Percentiles rank a stretch among this genome's conserved stretches.
Evolutionary conservation across 805 yeast species (phyloP).

Genomic region (Zygosaccharomyces siamensis): DNA sequence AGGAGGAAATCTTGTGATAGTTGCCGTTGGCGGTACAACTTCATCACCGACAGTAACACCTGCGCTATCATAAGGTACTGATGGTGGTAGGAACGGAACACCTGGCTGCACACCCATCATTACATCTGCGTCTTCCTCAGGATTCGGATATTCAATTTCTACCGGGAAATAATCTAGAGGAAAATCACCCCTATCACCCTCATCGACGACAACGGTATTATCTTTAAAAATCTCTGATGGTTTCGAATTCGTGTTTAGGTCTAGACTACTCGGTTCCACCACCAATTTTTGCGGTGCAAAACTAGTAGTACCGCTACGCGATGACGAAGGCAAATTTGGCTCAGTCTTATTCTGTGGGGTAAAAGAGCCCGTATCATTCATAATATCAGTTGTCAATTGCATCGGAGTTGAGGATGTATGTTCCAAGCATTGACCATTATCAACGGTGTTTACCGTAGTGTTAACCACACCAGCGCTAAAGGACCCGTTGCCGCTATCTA

Average conservation of each 20-base stretch:
- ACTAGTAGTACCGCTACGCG: constrained; percentile 8
- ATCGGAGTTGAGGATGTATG: constrained; percentile 2
- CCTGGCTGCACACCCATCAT: constrained; percentile 9
- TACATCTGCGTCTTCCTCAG: constrained; percentile 14
- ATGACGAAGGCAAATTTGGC: constrained; percentile 2
- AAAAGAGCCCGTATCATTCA: constrained; percentile 3
- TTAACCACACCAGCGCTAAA: background rate
- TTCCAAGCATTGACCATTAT: background rate
- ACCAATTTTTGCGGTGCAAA: constrained; percentile 20
- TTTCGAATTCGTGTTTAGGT: constrained; percentile 6
- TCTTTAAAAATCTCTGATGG: constrained; percentile 7
- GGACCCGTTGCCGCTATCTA: background rate
- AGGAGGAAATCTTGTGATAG: constrained; percentile 12
- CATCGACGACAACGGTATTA: constrained; percentile 9
- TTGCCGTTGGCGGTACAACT: constrained; percentile 15
- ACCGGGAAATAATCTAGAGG: constrained; percentile 64
- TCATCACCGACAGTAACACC: constrained; percentile 14
- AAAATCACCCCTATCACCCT: constrained; percentile 54
- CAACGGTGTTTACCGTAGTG: background rate
- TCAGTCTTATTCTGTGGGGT: constrained; percentile 8
- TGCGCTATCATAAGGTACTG: constrained; percentile 8
- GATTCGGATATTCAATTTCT: constrained; percentile 36
- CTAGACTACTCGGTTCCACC: constrained; percentile 15
- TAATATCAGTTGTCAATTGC: constrained; percentile 8
- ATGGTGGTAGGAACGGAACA: constrained; percentile 8